phyloP scores from a whole-genome alignment of 345 rosid species.

The Populus pruinosa region DNA sequence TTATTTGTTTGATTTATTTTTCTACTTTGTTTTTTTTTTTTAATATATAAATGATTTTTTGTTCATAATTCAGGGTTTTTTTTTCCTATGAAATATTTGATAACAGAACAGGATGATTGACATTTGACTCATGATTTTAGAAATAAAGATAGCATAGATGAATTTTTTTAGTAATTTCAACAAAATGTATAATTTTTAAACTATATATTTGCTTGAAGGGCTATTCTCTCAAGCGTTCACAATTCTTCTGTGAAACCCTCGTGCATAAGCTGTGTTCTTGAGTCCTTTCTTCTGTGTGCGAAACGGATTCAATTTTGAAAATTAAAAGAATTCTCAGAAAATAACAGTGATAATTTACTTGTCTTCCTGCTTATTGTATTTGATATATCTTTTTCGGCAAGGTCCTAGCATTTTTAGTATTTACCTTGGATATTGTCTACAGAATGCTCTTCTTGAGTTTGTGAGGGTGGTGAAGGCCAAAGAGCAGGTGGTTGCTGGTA shows the following conservation, averaged over 20 bases:
- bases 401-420: neutral
- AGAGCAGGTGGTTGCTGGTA: slow-evolving; percentile 85
- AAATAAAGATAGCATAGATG: too few relatives aligned
- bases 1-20: neutral
- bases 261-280: neutral
- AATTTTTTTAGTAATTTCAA: too few relatives aligned
- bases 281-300: neutral
- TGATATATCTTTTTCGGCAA: neutral
- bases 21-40: too few relatives aligned
- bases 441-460: slow-evolving; percentile 81
- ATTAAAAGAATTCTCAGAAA: neutral
- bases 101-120: neutral
- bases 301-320: too few relatives aligned
- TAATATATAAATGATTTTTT: too few relatives aligned
- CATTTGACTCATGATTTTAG: neutral
- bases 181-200: too few relatives aligned
- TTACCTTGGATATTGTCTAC: slow-evolving; percentile 3
- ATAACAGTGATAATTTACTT: neutral
- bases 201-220: too few relatives aligned
- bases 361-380: too few relatives aligned
- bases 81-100: too few relatives aligned
- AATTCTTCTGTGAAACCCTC: neutral
- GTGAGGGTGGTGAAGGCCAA: slow-evolving; percentile 72
- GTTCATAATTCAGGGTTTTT: too few relatives aligned
- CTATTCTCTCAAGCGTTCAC: too few relatives aligned